phyloP scores from a whole-genome alignment of 2,329 filamentous ascomycete genomes.

The Leptodontidium sp. region DNA sequence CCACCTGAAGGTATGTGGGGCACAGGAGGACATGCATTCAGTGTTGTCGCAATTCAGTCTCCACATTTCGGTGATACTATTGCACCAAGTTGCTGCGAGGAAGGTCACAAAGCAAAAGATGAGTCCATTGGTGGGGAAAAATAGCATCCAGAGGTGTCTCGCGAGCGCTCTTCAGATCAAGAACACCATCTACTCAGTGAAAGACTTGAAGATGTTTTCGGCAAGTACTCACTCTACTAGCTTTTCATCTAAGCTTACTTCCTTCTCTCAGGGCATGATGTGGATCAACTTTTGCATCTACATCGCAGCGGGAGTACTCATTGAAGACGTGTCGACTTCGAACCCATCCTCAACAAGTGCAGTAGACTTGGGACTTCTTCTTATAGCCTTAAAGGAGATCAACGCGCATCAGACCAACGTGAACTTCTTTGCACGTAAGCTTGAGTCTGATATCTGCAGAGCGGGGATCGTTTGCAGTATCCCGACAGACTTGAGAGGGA shows the following conservation, averaged over 20 bases:
- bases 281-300: not conserved
- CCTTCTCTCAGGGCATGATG: not conserved
- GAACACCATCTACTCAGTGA: constrained; percentile 7
- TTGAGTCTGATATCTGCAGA: constrained; percentile 9
- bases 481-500: constrained; percentile 1
- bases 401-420: not conserved
- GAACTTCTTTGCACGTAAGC: not conserved
- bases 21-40: not conserved
- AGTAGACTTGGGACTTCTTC: constrained; percentile 11
- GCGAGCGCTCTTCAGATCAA: constrained; percentile 9
- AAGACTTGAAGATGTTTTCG: constrained; percentile 4
- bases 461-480: not conserved
- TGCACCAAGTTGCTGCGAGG: constrained; percentile 7
- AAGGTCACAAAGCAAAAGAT: not conserved
- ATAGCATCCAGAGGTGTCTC: constrained; percentile 12
- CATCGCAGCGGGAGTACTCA: constrained; percentile 9
- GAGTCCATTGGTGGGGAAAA: not conserved
- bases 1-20: not conserved
- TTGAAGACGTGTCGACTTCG: not conserved
- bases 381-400: constrained; percentile 9
- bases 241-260: not conserved
- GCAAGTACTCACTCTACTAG: not conserved
- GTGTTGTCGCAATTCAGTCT: constrained; percentile 10
- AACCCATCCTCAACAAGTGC: not conserved
- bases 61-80: constrained; percentile 3